Evolutionary conservation across 768 basidiomycete genomes (phyloP).

Genomic region (Lanmaoa rubissima): DNA sequence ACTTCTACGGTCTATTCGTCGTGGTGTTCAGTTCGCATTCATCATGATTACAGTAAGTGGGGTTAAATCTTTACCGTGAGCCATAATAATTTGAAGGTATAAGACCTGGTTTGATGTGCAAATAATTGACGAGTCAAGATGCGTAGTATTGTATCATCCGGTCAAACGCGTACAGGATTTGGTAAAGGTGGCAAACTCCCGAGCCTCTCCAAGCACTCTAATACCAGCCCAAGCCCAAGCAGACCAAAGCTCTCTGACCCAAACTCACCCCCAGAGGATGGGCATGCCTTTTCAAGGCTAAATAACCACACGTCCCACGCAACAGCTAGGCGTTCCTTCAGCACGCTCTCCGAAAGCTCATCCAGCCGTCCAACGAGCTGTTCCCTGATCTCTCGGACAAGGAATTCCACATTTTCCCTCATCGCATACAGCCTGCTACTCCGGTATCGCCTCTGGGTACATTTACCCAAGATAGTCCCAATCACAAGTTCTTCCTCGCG

Average conservation of each 20-base stretch:
- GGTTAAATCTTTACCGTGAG: constrained; percentile 14
- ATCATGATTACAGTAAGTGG: not conserved
- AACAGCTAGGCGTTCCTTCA: constrained; percentile 41
- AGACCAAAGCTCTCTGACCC: constrained; percentile 68
- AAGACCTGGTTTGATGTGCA: not conserved
- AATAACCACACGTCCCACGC: constrained; percentile 70
- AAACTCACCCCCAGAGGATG: constrained; percentile 33
- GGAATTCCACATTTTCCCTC: constrained; percentile 51
- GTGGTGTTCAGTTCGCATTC: constrained; percentile 3
- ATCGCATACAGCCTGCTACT: constrained; percentile 59
- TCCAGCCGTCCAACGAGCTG: constrained; percentile 34
- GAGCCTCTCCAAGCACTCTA: constrained; percentile 54
- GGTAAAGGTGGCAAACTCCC: constrained; percentile 28
- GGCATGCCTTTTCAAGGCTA: constrained; percentile 39
- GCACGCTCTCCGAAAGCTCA: constrained; percentile 24
- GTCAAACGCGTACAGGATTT: constrained; percentile 1
- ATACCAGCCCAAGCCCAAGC: constrained; percentile 55
- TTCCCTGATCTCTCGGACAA: constrained; percentile 50
- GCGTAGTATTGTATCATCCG: not conserved
- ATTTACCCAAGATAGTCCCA: constrained; percentile 72
- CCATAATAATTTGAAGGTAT: constrained; percentile 9
- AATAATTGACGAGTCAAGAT: not conserved
- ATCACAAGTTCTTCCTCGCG: constrained; percentile 73
- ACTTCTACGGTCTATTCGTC: constrained; percentile 17
- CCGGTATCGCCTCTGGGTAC: constrained; percentile 59